Evolutionary conservation across 2,329 filamentous ascomycete species (phyloP).

Genomic region (Alternaria brassicicola): DNA sequence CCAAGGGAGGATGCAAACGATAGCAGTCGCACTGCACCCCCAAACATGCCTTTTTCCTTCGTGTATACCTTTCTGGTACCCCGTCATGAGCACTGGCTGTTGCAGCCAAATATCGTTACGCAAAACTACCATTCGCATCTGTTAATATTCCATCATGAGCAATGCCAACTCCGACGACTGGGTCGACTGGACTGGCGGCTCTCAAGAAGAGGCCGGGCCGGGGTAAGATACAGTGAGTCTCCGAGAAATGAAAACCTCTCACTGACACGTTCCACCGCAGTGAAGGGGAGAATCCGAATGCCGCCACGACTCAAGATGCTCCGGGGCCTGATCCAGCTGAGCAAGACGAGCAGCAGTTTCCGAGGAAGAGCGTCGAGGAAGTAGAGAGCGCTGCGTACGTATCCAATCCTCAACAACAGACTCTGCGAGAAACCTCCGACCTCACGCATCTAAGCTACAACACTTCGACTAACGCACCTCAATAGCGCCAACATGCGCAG

Average conservation of each 20-base stretch:
- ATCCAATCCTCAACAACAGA: not conserved
- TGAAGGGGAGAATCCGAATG: not conserved
- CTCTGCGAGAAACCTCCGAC: not conserved
- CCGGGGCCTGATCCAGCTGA: not conserved
- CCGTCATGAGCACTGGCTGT: not conserved
- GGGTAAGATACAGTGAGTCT: not conserved
- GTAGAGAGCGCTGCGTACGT: conserved; percentile 10
- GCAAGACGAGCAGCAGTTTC: not conserved
- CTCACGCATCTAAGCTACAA: not conserved
- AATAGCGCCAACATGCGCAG: not conserved
- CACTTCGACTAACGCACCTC: not conserved
- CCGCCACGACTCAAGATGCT: too few relatives aligned
- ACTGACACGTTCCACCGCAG: not conserved
- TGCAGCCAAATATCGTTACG: not conserved
- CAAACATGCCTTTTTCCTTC: not conserved
- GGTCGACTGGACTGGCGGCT: not conserved
- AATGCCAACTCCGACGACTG: conserved; percentile 2
- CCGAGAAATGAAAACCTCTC: not conserved
- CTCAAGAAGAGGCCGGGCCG: not conserved
- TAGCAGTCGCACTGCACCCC: not conserved
- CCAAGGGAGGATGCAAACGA: too few relatives aligned
- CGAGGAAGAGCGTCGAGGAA: conserved; percentile 2
- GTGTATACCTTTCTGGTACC: not conserved
- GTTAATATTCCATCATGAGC: not conserved
- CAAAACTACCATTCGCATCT: not conserved